Evolutionary conservation across 176 grass and related monocot species (phyloP).

Genomic region (Poa pratensis): DNA sequence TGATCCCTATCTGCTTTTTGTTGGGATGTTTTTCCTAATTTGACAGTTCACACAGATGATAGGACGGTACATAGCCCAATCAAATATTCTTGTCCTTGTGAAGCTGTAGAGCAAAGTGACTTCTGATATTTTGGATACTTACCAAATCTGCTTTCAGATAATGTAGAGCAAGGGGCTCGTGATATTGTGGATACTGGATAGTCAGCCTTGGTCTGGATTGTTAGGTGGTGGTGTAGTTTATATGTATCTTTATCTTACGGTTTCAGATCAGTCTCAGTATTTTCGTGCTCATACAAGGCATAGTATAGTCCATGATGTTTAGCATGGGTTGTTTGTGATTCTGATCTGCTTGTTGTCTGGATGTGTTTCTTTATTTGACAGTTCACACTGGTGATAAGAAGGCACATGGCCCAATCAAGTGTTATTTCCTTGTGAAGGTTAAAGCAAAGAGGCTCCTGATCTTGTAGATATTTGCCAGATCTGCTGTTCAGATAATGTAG

Average conservation of each 20-base stretch:
- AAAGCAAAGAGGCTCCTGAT: background rate
- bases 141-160: background rate
- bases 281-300: background rate
- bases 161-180: background rate
- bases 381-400: background rate
- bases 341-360: background rate
- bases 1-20: slow-evolving; percentile 5
- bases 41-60: background rate
- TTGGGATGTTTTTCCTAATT: background rate
- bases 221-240: background rate
- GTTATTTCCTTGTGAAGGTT: background rate
- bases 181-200: too few species aligned
- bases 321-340: slow-evolving; percentile 12
- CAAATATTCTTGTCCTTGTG: background rate
- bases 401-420: background rate
- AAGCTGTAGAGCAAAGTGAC: background rate
- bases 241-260: background rate
- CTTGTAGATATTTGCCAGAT: background rate
- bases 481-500: background rate
- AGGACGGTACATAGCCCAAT: background rate
- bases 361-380: slow-evolving; percentile 14
- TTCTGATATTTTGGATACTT: background rate
- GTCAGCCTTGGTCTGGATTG: background rate
- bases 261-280: background rate
- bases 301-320: background rate